Conservation (phyloP, 208 protist genomes). For the Leishmania tarentolae region DNA sequence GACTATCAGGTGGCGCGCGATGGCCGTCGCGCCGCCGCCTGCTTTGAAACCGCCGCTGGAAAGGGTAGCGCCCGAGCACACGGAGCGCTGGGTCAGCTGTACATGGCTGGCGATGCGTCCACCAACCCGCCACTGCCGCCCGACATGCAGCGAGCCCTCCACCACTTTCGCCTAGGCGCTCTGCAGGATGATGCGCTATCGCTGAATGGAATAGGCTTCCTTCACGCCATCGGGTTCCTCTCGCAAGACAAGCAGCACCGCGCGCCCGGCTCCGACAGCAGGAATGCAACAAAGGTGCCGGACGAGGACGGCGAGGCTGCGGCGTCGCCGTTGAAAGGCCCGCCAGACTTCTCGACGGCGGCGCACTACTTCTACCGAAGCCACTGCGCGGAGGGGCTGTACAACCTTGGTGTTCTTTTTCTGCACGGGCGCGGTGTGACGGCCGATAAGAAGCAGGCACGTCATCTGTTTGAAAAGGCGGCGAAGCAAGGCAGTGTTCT, state of each 20-base stretch:
- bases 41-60: constrained; percentile 48
- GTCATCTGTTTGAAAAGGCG: constrained; percentile 42
- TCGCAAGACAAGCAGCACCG: constrained; percentile 20
- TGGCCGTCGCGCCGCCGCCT: constrained; percentile 36
- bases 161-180: constrained; percentile 71
- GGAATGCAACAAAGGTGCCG: background rate
- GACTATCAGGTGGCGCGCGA: constrained; percentile 49
- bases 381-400: constrained; percentile 46
- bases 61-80: constrained; percentile 41
- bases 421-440: constrained; percentile 65
- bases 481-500: constrained; percentile 59
- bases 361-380: constrained; percentile 48
- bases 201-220: constrained; percentile 82
- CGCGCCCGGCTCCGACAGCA: background rate
- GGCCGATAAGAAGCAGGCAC: constrained; percentile 37
- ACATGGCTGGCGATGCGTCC: constrained; percentile 50
- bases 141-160: constrained; percentile 53
- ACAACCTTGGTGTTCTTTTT: constrained; percentile 84
- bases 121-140: constrained; percentile 40
- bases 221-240: constrained; percentile 80
- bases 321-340: background rate
- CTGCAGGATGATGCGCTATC: constrained; percentile 44
- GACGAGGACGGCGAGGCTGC: background rate
- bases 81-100: constrained; percentile 71
- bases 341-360: constrained; percentile 58